These are phyloP conservation scores for Scheffersomyces amazonensis DNA, from an alignment of 805 yeast species.

Conservation along the genomic window DNA sequence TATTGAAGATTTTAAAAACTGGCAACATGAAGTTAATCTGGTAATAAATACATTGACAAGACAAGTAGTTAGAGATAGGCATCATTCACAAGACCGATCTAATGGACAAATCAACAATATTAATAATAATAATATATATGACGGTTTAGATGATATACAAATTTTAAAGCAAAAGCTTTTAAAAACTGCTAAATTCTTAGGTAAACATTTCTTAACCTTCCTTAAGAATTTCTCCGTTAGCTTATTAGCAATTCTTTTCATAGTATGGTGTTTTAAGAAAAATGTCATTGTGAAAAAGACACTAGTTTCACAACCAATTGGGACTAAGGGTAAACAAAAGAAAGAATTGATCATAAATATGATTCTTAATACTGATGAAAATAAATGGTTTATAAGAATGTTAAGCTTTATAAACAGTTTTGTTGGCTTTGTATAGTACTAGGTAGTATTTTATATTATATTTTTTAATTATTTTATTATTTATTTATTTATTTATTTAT, in stretches of 20 bases:
- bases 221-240: conserved; percentile 35
- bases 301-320: conserved; percentile 29
- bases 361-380: conserved; percentile 40
- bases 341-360: conserved; percentile 42
- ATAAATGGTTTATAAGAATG: conserved; percentile 42
- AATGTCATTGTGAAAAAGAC: conserved; percentile 38
- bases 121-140: conserved; percentile 10
- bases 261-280: conserved; percentile 40
- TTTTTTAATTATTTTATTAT: too few species aligned
- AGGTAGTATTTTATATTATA: too few species aligned
- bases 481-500: too few species aligned
- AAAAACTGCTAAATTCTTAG: conserved; percentile 22
- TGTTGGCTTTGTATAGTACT: conserved; percentile 40
- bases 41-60: conserved; percentile 43
- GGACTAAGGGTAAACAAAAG: conserved; percentile 13
- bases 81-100: background rate
- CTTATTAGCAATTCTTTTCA: conserved; percentile 33
- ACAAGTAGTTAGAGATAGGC: conserved; percentile 24
- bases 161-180: conserved; percentile 20
- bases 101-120: too few species aligned
- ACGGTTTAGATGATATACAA: conserved; percentile 14
- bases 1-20: conserved; percentile 42
- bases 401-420: conserved; percentile 34
- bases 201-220: conserved; percentile 23
- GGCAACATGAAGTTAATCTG: conserved; percentile 54